phyloP scores from a whole-genome alignment of 2,329 filamentous ascomycete genomes.

The Cercospora nicotianae region DNA sequence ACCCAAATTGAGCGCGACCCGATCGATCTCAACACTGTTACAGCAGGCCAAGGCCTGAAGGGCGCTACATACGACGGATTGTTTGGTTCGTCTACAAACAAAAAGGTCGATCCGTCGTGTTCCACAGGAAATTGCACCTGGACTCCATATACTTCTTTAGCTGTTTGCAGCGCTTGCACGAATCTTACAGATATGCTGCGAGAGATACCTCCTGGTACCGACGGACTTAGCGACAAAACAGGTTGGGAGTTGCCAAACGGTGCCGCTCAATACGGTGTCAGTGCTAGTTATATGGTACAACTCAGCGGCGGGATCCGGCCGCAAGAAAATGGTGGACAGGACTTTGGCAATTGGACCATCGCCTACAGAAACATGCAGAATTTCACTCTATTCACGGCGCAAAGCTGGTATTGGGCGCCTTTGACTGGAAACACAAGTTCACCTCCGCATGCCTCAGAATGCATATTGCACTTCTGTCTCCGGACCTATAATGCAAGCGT shows the following conservation, averaged over 20 bases:
- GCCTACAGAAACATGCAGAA: neutral
- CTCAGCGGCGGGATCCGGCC: too few species aligned
- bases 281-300: neutral
- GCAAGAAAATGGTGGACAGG: too few species aligned
- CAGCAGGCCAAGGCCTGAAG: constrained; percentile 4
- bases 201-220: neutral
- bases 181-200: constrained; percentile 10
- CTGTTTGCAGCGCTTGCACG: constrained; percentile 22
- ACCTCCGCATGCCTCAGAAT: constrained; percentile 1
- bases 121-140: constrained; percentile 26
- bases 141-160: constrained; percentile 19
- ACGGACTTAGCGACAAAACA: too few species aligned
- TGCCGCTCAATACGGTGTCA: neutral
- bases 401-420: neutral
- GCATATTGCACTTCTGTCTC: constrained; percentile 19
- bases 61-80: constrained; percentile 16
- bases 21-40: neutral
- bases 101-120: constrained; percentile 7
- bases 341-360: neutral
- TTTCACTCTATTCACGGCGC: neutral
- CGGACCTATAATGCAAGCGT: constrained; percentile 13
- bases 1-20: neutral
- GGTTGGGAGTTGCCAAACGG: neutral
- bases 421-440: too few species aligned
- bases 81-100: neutral